Conservation (phyloP, 2,329 filamentous ascomycete genomes). For the Neofusicoccum laricinum region DNA sequence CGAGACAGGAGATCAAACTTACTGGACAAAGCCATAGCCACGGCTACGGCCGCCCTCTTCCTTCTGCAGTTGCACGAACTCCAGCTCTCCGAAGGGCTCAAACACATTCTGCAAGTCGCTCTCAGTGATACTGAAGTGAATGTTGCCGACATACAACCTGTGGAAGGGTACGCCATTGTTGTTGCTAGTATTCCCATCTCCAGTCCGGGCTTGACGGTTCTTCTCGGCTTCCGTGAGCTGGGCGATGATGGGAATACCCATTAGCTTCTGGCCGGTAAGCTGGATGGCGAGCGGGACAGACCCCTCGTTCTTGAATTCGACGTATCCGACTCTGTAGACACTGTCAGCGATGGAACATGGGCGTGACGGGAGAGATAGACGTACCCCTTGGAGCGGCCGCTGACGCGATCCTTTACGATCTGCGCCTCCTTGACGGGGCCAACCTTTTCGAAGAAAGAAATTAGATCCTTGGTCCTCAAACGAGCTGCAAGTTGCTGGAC, state of each 20-base stretch:
- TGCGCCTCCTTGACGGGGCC: constrained; percentile 95
- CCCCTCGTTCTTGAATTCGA: constrained; percentile 97
- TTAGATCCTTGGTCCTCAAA: constrained; percentile 86
- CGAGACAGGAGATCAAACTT: constrained; percentile 42
- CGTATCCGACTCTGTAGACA: constrained; percentile 80
- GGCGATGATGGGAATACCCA: constrained; percentile 98
- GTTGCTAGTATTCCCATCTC: constrained; percentile 62
- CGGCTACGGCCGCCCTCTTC: constrained; percentile 87
- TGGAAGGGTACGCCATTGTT: constrained; percentile 92
- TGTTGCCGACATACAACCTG: constrained; percentile 97
- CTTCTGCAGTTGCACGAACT: constrained; percentile 96
- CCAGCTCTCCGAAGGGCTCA: constrained; percentile 94
- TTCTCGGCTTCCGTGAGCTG: constrained; percentile 99
- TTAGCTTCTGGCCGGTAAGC: constrained; percentile 96
- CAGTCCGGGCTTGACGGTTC: constrained; percentile 89
- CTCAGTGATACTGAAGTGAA: constrained; percentile 99
- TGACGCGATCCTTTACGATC: constrained; percentile 97
- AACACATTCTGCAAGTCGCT: constrained; percentile 94
- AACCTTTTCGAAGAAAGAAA: constrained; percentile 92
- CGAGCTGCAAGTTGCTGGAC: constrained; percentile 97
- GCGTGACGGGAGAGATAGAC: constrained; percentile 30
- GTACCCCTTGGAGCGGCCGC: constrained; percentile 95
- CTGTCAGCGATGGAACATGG: constrained; percentile 35
- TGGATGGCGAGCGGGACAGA: constrained; percentile 90
- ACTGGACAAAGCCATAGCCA: constrained; percentile 99